phyloP scores from a whole-genome alignment of 148 eudicot species.

The Nepenthes mirabilis region DNA sequence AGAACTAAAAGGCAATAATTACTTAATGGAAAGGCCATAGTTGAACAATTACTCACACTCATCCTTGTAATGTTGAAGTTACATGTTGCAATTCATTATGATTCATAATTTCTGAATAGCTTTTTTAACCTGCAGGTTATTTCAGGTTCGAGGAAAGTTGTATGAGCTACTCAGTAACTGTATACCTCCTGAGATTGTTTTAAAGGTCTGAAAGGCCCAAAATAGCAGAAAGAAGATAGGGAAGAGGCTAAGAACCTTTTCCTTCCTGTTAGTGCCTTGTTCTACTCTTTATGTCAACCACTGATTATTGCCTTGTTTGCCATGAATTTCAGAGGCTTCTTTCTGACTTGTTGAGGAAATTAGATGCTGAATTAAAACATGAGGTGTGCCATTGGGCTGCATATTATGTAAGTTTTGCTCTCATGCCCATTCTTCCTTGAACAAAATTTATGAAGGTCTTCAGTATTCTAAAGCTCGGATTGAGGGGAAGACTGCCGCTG shows the following conservation, averaged over 20 bases:
- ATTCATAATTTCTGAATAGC: not conserved
- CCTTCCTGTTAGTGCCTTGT: no score
- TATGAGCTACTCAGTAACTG: constrained; percentile 76
- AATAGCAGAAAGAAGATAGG: not conserved
- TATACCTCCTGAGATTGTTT: constrained; percentile 79
- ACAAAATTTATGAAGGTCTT: no score
- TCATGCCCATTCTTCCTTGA: not conserved
- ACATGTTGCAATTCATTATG: not conserved
- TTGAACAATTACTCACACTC: not conserved
- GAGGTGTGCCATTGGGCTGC: constrained; percentile 99
- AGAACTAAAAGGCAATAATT: no score
- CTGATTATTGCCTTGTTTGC: constrained; percentile 5
- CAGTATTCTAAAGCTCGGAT: not conserved
- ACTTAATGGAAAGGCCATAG: no score
- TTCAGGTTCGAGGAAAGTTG: constrained; percentile 83
- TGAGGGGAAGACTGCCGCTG: no score
- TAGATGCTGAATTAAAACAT: constrained; percentile 88
- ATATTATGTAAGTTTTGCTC: constrained; percentile 63
- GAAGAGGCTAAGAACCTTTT: no score
- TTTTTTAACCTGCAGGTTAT: constrained; percentile 36
- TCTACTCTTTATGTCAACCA: not conserved
- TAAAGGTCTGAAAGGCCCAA: constrained; percentile 37
- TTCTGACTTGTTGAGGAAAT: constrained; percentile 73
- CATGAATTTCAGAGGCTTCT: constrained; percentile 61
- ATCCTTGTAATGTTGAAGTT: not conserved